Base-by-base conservation (phyloP, 2,329 filamentous ascomycete species). In the Emergomyces orientalis region DNA sequence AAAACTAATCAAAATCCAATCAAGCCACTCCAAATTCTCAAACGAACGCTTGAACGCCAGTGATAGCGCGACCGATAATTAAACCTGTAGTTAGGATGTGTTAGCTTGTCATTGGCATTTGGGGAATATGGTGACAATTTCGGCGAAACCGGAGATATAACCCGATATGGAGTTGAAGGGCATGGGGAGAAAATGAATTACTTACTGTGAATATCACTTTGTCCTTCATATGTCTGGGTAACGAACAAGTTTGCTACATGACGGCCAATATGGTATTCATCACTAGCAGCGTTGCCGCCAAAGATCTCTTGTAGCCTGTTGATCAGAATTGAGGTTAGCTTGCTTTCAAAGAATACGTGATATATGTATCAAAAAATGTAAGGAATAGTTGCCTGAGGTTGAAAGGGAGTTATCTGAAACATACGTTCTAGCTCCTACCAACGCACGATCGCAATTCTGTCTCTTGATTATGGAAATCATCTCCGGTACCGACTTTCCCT, bases 391-490 rank as follows among this genome's bases (percentile, higher is more conserved):
- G 25, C 22, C n/a, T 4, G 25, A 11, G 11, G 27, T 2, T 30
- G 14, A 27, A 8, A 8, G 17, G 30, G 51, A 2, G 19, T 19
- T 30, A 11, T n/a, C 19, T 37, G 47, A 47, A 64, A 76, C 82
- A 71, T 77, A 84, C 72, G 82, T 80, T 67, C 94, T 83, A 25
- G 91, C 86, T 68, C 93, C 91, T 37, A 84, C 79, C 70, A 99
- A 79, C 19, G 94, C 94, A 60, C 88, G 82, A 77, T 99, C 94
- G 76, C 94, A 99, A 77, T 99, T 99, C 79, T 97, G 92, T 68
- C 94, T 83, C 84, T 99, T 99, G 73, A 97, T 87, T 90, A 99
- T 88, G 9, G 84, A 86, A 71, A 99, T 96, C 93, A 97, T 97
- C 80, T 99, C 94, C 7, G 94, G 92, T 2, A 88, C 87, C 30